Conservation (phyloP, 805 yeast genomes). For the Pichia gijzeniarum region DNA sequence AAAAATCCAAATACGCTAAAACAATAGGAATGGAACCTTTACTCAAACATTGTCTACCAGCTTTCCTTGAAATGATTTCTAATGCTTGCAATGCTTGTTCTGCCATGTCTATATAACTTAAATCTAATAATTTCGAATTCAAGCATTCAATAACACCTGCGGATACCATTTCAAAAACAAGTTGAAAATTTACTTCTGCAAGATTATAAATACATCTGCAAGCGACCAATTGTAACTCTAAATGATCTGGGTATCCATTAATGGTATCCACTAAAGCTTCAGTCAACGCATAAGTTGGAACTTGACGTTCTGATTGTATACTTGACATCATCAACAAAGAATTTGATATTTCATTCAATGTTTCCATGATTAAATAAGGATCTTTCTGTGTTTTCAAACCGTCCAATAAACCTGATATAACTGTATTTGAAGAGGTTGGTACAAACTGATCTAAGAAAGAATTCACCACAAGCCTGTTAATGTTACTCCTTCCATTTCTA, state of each 20-base stretch:
- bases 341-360: slow-evolving; percentile 59
- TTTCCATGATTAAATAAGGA: slow-evolving; percentile 55
- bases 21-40: slow-evolving; percentile 61
- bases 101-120: slow-evolving; percentile 82
- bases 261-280: slow-evolving; percentile 51
- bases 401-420: slow-evolving; percentile 28
- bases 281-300: slow-evolving; percentile 56
- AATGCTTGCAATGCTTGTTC: slow-evolving; percentile 82
- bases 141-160: slow-evolving; percentile 63
- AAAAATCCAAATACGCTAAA: slow-evolving; percentile 74
- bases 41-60: slow-evolving; percentile 45
- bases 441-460: slow-evolving; percentile 26
- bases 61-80: slow-evolving; percentile 55
- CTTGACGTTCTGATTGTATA: slow-evolving; percentile 50
- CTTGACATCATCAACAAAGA: slow-evolving; percentile 59
- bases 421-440: slow-evolving; percentile 5
- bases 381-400: slow-evolving; percentile 43
- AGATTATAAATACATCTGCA: slow-evolving; percentile 80
- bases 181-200: slow-evolving; percentile 65
- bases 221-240: slow-evolving; percentile 77
- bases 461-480: slow-evolving; percentile 24
- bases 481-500: slow-evolving; percentile 8
- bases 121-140: slow-evolving; percentile 59
- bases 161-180: slow-evolving; percentile 53
- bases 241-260: slow-evolving; percentile 52